A percentile compares a stretch with the other conserved stretches of the same genome.
Conservation (phyloP, 257 asterid species). For the Solanum clarkiae region DNA sequence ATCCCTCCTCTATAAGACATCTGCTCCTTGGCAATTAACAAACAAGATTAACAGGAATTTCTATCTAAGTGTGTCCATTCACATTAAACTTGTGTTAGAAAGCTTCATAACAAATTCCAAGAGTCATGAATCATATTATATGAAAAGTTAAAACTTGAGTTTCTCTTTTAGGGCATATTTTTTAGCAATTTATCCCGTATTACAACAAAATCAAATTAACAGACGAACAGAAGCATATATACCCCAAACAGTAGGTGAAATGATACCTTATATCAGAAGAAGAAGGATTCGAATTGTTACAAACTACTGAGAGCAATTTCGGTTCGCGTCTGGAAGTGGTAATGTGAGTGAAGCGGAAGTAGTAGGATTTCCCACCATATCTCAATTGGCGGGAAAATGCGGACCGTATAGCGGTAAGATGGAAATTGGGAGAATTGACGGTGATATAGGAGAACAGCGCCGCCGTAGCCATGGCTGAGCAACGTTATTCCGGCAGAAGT, state of each 20-base stretch:
- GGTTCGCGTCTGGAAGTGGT: neutral
- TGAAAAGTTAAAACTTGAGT: neutral
- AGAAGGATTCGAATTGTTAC: neutral
- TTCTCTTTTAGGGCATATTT: neutral
- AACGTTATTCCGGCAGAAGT: neutral
- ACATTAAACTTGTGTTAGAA: neutral
- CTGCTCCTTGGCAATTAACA: neutral
- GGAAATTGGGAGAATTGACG: neutral
- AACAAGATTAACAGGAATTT: neutral
- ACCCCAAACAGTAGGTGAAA: neutral
- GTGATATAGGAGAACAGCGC: slow-evolving; percentile 1
- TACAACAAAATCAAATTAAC: neutral
- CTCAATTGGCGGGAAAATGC: slow-evolving; percentile 6
- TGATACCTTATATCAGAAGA: neutral
- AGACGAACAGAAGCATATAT: neutral
- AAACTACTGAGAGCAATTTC: neutral
- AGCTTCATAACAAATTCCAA: neutral
- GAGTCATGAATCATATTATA: neutral
- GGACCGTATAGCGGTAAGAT: neutral
- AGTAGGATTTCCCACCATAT: neutral
- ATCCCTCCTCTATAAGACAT: neutral
- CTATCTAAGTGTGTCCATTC: neutral
- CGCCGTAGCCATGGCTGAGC: slow-evolving; percentile 4
- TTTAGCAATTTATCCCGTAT: neutral
- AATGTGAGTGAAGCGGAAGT: neutral